phyloP scores from a whole-genome alignment of 805 yeast genomes.

The Monosporozyma yasuniensis region DNA sequence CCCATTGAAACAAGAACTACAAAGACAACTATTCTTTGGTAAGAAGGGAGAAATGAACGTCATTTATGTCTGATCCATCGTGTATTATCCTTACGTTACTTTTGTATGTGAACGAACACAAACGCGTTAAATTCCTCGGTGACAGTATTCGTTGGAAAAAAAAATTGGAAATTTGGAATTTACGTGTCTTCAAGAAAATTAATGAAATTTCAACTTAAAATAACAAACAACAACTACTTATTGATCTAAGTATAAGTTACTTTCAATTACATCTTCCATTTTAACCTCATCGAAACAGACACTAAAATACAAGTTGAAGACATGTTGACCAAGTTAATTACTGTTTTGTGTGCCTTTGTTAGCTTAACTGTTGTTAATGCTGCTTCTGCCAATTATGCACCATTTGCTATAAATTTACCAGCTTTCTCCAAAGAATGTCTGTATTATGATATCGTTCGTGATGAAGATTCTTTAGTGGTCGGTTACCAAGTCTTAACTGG shows the following conservation, averaged over 20 bases:
- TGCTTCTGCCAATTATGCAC: constrained; percentile 21
- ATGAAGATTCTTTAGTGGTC: constrained; percentile 34
- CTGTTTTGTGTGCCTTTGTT: constrained; percentile 4
- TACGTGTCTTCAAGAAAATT: neutral
- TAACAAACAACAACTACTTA: neutral
- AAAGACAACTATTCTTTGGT: constrained; percentile 45
- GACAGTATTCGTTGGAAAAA: neutral
- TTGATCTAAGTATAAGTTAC: neutral
- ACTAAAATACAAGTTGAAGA: neutral
- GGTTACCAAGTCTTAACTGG: constrained; percentile 52
- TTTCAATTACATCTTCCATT: neutral
- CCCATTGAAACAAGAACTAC: constrained; percentile 36
- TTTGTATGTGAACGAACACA: neutral
- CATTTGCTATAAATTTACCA: constrained; percentile 31
- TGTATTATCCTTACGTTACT: neutral
- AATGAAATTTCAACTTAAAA: neutral
- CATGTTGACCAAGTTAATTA: constrained; percentile 1
- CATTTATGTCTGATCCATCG: constrained; percentile 9
- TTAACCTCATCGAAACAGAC: neutral
- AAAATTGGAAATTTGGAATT: neutral
- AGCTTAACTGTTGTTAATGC: constrained; percentile 12
- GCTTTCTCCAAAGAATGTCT: constrained; percentile 39
- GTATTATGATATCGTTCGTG: constrained; percentile 30
- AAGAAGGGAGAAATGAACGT: constrained; percentile 57
- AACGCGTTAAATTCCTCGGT: neutral